Percentiles rank a stretch among this genome's conserved stretches.
phyloP scores from a whole-genome alignment of 208 protist genomes.

The Leishmania turanica region DNA sequence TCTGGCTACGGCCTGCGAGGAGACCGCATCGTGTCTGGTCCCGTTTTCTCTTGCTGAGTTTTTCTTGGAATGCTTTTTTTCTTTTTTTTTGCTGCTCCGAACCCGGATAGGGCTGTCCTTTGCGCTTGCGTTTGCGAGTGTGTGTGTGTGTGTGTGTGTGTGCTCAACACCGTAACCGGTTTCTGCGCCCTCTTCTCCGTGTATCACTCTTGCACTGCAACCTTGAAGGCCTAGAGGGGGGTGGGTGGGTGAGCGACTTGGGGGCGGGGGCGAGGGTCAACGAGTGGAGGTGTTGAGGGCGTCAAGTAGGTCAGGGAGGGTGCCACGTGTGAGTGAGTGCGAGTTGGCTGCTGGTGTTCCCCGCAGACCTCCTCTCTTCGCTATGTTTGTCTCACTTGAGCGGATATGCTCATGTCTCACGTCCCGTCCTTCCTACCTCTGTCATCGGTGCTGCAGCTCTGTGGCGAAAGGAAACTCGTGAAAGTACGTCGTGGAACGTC shows the following conservation, averaged over 20 bases:
- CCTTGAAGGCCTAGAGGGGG: not conserved
- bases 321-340: not conserved
- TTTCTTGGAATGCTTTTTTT: no score
- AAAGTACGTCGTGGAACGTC: not conserved
- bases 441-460: not conserved
- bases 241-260: not conserved
- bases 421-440: not conserved
- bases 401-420: not conserved
- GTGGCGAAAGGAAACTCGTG: not conserved
- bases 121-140: not conserved
- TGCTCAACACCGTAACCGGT: not conserved
- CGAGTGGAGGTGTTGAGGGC: not conserved
- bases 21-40: no score
- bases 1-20: not conserved
- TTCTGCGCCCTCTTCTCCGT: not conserved
- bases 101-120: not conserved
- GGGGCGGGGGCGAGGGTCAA: not conserved
- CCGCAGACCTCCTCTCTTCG: not conserved
- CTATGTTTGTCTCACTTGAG: not conserved
- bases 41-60: no score
- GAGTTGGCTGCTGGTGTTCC: not conserved
- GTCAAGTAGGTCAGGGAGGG: not conserved
- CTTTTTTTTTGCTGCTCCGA: no score
- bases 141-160: not conserved
- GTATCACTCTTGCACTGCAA: not conserved